phyloP scores from a whole-genome alignment of 371 early-diverging fungal species.

The Lichtheimia ramosa region DNA sequence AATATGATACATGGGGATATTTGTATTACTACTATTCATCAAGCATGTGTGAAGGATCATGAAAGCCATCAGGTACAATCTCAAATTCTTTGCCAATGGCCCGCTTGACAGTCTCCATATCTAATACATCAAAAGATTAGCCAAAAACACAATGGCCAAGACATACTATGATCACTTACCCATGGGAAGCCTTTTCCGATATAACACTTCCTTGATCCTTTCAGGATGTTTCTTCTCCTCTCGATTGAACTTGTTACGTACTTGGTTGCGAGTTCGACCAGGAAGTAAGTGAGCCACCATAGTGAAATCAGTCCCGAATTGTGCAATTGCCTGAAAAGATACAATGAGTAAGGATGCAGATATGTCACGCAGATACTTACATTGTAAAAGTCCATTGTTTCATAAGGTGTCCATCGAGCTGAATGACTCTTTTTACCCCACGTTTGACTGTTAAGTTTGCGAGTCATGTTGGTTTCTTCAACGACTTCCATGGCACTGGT shows the following conservation, averaged over 20 bases:
- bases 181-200: constrained; percentile 39
- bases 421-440: constrained; percentile 41
- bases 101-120: constrained; percentile 23
- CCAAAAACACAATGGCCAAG: not conserved
- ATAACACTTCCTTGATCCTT: constrained; percentile 56
- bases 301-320: constrained; percentile 79
- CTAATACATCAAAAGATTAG: not conserved
- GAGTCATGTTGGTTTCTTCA: constrained; percentile 61
- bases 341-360: too few species aligned
- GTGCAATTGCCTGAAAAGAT: constrained; percentile 58
- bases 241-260: constrained; percentile 67
- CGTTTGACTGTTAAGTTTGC: constrained; percentile 57
- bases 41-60: not conserved
- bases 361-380: too few species aligned
- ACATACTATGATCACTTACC: constrained; percentile 27
- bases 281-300: constrained; percentile 65
- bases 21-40: too few species aligned
- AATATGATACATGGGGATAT: too few species aligned
- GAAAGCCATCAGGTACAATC: constrained; percentile 34
- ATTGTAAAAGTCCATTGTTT: constrained; percentile 66
- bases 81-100: constrained; percentile 25
- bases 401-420: constrained; percentile 55
- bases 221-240: constrained; percentile 60
- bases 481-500: constrained; percentile 60
- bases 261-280: constrained; percentile 54